Conservation (phyloP, 176 grass and related monocot species). For the Chrysopogon serrulatus region DNA sequence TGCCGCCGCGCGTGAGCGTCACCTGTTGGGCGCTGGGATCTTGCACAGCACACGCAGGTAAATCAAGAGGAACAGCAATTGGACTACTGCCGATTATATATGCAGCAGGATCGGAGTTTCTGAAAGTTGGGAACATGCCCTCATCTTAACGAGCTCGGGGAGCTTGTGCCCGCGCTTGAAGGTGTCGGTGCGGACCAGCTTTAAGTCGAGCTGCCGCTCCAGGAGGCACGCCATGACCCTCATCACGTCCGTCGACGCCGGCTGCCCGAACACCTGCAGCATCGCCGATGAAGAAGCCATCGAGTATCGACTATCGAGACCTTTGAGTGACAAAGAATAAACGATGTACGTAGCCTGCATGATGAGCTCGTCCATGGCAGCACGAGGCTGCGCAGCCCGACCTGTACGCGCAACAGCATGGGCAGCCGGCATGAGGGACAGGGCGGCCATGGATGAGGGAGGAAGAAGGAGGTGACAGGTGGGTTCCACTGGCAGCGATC, state of each 20-base stretch:
- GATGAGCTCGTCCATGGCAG: no score
- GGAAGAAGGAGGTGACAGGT: no score
- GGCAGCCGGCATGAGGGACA: no score
- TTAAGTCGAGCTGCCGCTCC: slow-evolving; percentile 52
- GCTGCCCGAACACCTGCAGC: slow-evolving; percentile 55
- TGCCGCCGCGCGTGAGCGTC: slow-evolving; percentile 41
- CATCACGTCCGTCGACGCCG: slow-evolving; percentile 43
- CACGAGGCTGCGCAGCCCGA: no score
- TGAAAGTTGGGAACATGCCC: slow-evolving; percentile 2
- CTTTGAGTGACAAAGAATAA: not conserved
- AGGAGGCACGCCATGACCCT: slow-evolving; percentile 65
- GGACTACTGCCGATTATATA: no score
- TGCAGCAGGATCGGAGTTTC: not conserved
- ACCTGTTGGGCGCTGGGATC: slow-evolving; percentile 46
- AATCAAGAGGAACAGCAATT: no score
- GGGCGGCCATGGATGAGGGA: no score
- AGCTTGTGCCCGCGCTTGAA: slow-evolving; percentile 37
- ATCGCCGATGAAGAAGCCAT: slow-evolving; percentile 12
- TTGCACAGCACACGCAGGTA: slow-evolving; percentile 12
- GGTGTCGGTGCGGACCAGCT: slow-evolving; percentile 52
- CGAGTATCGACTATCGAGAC: not conserved
- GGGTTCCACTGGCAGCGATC: no score
- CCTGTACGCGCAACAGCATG: no score
- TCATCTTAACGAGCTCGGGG: slow-evolving; percentile 39
- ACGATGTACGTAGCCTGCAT: not conserved